Evolutionary conservation across 768 basidiomycete genomes (phyloP), one percentile per base, ranked within the genome.

Genomic region (Boletellus sp.): DNA sequence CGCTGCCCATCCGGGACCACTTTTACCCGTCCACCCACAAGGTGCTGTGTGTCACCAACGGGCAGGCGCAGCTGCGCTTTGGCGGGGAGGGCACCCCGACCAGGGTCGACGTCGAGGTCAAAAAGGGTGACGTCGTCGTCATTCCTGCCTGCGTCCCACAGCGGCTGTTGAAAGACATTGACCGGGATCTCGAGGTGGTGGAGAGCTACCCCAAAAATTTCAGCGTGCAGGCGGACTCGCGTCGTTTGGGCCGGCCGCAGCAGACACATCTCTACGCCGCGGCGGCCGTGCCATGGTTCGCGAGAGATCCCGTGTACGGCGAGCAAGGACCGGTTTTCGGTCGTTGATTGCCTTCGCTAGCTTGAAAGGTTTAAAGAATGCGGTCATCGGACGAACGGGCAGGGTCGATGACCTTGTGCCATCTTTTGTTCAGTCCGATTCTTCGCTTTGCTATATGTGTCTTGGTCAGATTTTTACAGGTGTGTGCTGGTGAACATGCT

Each of bases 1-100:
- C 71, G 22, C 74, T 74, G 72, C 75, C 74, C 62, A 53, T 47
- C 37, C 61, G 61, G 23, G 65, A 68, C 22, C 73, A 76, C 54
- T 77, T 70, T 56, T 73, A 76, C 52, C 69, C 68, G n/a, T 74
- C 70, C 35, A 69, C 70, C 12, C 70, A 75, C 65, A 73, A 75
- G 48, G 64, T 76, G 15, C 55, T 75, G 48, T 66, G 67, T 40
- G 58, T 74, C 34, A 54, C 56, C 11, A 41, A 47, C 6, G 73
- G 74, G 1, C 49, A 63, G 22, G 75, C 71, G 13, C 60, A 45
- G 23, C 36, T 74, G n/a, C 69, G 70, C 41, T 76, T 76, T 39
- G 74, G 73, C 15, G 74, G 73, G 9, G 69, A 69, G 33, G 56
- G 59, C 3, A 72, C 72, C 39, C 65, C 67, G 3, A 62, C 54